These are phyloP conservation scores for Inosperma sp. DNA, from an alignment of 768 basidiomycete genomes.

Conservation along the genomic window DNA sequence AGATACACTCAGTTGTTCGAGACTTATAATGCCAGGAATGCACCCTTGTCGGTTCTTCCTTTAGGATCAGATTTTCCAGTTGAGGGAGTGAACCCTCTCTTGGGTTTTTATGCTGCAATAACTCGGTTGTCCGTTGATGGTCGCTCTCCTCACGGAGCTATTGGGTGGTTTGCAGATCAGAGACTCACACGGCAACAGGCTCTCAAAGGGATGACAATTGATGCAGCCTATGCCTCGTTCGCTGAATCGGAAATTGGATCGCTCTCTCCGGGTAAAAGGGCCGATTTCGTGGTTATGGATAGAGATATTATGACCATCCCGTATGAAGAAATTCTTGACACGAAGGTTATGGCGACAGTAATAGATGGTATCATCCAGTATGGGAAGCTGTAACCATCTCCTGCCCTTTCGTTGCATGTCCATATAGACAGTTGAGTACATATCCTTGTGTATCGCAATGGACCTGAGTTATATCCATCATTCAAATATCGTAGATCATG, in stretches of 20 bases:
- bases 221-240: slow-evolving; percentile 86
- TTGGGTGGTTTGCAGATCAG: slow-evolving; percentile 76
- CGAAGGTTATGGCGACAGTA: slow-evolving; percentile 68
- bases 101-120: slow-evolving; percentile 88
- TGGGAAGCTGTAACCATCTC: slow-evolving; percentile 34
- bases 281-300: slow-evolving; percentile 84
- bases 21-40: slow-evolving; percentile 23
- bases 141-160: slow-evolving; percentile 73
- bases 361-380: slow-evolving; percentile 69
- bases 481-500: too few species aligned
- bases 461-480: too few species aligned
- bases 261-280: slow-evolving; percentile 70
- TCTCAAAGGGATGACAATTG: slow-evolving; percentile 85
- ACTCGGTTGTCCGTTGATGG: slow-evolving; percentile 66
- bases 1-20: neutral
- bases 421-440: neutral
- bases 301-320: slow-evolving; percentile 72
- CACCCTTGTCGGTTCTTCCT: slow-evolving; percentile 55
- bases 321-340: slow-evolving; percentile 52
- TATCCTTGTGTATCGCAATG: too few species aligned
- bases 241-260: slow-evolving; percentile 68
- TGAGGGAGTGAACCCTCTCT: slow-evolving; percentile 82
- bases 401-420: neutral
- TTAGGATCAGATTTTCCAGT: slow-evolving; percentile 95
- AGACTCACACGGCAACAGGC: slow-evolving; percentile 78